Evolutionary conservation across 257 asterid genomes (phyloP).

Genomic region (Lycium barbarum): DNA sequence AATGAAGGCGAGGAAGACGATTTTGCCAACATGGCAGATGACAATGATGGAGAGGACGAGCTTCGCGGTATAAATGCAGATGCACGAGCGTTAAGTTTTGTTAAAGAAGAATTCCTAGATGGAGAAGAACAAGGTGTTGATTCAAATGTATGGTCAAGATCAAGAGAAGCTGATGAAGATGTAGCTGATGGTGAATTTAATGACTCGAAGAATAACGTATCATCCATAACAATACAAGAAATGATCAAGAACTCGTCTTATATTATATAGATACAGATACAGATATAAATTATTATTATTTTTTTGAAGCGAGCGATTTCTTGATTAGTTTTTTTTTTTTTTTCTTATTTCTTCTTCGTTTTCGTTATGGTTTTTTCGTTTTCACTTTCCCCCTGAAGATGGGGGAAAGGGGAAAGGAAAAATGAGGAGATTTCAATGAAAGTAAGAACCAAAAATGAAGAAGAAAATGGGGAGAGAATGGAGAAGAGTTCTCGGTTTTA

Average conservation of each 20-base stretch:
- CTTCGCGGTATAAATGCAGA: conserved; percentile 75
- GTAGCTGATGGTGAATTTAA: conserved; percentile 11
- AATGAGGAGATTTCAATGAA: background rate
- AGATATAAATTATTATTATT: too few relatives aligned
- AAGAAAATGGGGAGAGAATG: conserved; percentile 23
- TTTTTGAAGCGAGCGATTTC: background rate
- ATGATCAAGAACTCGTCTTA: background rate
- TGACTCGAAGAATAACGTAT: conserved; percentile 2
- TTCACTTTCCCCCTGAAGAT: conserved; percentile 1
- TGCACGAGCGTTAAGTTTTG: conserved; percentile 72
- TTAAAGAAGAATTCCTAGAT: background rate
- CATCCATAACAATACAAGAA: conserved; percentile 20
- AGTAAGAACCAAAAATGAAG: background rate
- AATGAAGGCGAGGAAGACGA: conserved; percentile 23
- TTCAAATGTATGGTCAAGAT: conserved; percentile 19
- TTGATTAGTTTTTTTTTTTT: background rate
- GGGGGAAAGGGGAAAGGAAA: background rate
- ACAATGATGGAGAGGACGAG: conserved; percentile 29
- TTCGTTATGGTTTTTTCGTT: background rate
- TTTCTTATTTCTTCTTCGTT: background rate
- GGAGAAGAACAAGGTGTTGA: conserved; percentile 18
- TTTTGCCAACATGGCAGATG: background rate
- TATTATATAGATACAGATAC: background rate
- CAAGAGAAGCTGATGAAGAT: conserved; percentile 22
- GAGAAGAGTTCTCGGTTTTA: conserved; percentile 25